Evolutionary conservation across 1,284 basidiomycete genomes (phyloP).

Genomic region (Wallemia ichthyophaga): DNA sequence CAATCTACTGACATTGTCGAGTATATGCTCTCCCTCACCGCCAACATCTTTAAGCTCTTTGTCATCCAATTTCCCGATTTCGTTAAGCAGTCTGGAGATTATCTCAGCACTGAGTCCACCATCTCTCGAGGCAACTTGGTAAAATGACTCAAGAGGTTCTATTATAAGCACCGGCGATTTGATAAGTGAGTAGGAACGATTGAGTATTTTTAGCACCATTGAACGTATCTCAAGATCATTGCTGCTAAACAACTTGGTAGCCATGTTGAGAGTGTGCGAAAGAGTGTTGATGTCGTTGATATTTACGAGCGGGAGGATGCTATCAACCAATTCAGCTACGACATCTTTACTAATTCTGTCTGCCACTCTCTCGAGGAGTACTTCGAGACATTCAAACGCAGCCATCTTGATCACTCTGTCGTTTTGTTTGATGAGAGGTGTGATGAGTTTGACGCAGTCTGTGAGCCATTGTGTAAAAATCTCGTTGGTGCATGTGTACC

Average conservation of each 20-base stretch:
- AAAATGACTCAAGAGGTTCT: constrained; percentile 53
- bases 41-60: constrained; percentile 8
- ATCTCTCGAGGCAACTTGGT: constrained; percentile 16
- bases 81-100: constrained; percentile 26
- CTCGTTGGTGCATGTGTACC: constrained; percentile 13
- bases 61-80: constrained; percentile 3
- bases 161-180: constrained; percentile 47
- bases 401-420: constrained; percentile 49
- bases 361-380: constrained; percentile 25
- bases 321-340: constrained; percentile 30
- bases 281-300: constrained; percentile 43
- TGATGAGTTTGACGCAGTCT: constrained; percentile 42
- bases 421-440: constrained; percentile 44
- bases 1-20: constrained; percentile 43
- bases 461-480: constrained; percentile 42
- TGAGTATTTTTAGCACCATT: constrained; percentile 36
- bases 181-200: constrained; percentile 36
- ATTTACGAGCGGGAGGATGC: constrained; percentile 41
- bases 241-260: constrained; percentile 36
- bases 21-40: constrained; percentile 15
- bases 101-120: constrained; percentile 42
- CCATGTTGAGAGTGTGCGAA: constrained; percentile 36
- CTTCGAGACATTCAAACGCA: constrained; percentile 37
- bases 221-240: constrained; percentile 38
- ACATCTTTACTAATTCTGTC: constrained; percentile 29